Percentiles rank a stretch among this genome's conserved stretches.
Evolutionary conservation across 2,329 filamentous ascomycete genomes (phyloP).

Genomic region (Penicillium sp.): DNA sequence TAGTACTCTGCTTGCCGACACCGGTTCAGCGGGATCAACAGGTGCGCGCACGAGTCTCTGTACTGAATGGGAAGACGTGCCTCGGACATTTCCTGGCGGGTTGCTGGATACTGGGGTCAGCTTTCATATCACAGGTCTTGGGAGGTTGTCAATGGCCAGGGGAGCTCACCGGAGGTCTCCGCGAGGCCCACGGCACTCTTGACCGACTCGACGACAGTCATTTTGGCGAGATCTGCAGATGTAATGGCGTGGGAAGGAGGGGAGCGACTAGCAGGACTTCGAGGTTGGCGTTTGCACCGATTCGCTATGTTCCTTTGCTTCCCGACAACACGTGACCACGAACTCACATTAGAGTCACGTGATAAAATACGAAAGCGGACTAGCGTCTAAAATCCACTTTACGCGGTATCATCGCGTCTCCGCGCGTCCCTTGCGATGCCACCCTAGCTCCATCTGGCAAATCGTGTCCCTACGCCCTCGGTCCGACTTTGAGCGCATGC

Average conservation of each 20-base stretch:
- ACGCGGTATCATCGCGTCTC: constrained; percentile 39
- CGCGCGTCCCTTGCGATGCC: constrained; percentile 26
- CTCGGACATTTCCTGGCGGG: constrained; percentile 85
- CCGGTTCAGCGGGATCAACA: constrained; percentile 91
- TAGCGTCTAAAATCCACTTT: constrained; percentile 36
- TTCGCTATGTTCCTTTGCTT: constrained; percentile 28
- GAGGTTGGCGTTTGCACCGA: constrained; percentile 28
- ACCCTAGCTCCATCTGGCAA: constrained; percentile 25
- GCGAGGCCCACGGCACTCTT: constrained; percentile 48
- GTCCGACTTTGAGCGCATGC: constrained; percentile 14
- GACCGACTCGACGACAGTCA: constrained; percentile 47
- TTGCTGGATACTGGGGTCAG: constrained; percentile 23
- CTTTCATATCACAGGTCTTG: constrained; percentile 11
- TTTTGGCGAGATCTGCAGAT: constrained; percentile 26
- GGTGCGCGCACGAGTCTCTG: constrained; percentile 90
- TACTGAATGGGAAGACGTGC: constrained; percentile 84
- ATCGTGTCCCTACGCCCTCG: constrained; percentile 29
- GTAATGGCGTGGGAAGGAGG: constrained; percentile 14
- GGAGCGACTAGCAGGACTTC: constrained; percentile 17
- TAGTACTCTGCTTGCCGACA: constrained; percentile 92
- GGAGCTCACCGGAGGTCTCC: constrained; percentile 36
- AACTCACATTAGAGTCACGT: constrained; percentile 18
- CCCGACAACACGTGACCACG: constrained; percentile 19
- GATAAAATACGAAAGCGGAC: constrained; percentile 15
- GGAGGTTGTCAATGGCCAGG: constrained; percentile 21